Evolutionary conservation across 352 stramenopile genomes (phyloP).

Genomic region (Chrysophaeum taylorii): DNA sequence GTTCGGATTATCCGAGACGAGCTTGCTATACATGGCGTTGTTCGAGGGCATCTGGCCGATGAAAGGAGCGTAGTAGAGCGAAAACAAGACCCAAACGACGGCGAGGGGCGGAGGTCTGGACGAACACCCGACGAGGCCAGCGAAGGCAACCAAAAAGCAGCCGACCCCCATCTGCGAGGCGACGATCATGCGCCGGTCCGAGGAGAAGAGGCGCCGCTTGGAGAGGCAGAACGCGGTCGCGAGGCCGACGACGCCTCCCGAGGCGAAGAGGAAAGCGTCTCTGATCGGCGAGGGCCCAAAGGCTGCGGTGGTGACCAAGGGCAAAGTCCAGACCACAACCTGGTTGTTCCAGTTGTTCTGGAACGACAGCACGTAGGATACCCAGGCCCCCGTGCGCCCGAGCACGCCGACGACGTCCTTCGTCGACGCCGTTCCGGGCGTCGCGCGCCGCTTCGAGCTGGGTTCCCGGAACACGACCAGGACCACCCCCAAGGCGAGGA

Average conservation of each 20-base stretch:
- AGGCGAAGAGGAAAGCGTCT: neutral
- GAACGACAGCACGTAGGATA: neutral
- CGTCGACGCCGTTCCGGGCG: neutral
- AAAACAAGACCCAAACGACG: neutral
- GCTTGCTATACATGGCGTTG: neutral
- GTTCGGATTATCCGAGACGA: neutral
- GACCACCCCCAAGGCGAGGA: neutral
- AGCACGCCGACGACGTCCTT: neutral
- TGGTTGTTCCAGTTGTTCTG: slow-evolving; percentile 2
- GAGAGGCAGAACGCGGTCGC: neutral
- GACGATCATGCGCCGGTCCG: neutral
- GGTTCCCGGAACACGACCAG: neutral
- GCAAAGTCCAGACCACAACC: neutral
- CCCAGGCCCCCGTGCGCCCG: neutral
- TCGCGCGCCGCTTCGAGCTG: no score
- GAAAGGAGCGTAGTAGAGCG: neutral
- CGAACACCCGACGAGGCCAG: neutral
- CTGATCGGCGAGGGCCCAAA: neutral
- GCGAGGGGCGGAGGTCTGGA: neutral
- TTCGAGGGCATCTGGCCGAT: neutral
- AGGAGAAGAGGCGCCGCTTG: no score
- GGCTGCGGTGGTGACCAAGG: neutral
- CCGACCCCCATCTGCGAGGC: neutral
- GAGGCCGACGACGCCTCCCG: neutral
- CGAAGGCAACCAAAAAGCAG: neutral